Conservation (phyloP, 257 asterid species). For the Parsonsia alboflavescens region DNA sequence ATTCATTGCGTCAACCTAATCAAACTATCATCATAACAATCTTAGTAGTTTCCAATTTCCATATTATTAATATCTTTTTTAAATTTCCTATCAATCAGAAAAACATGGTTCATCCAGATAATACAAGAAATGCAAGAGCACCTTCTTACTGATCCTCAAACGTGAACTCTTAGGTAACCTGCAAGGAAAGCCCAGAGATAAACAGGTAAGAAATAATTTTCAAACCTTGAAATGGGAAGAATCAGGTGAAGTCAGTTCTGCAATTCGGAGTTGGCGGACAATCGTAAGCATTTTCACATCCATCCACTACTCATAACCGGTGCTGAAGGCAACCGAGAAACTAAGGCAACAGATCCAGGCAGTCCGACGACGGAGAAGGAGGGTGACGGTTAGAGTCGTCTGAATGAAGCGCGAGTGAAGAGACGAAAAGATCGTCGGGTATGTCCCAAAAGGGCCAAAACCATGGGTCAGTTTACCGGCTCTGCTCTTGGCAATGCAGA, state of each 20-base stretch:
- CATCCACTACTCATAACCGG: constrained; percentile 12
- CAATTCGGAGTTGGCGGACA: constrained; percentile 19
- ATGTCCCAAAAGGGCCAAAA: too few species aligned
- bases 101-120: neutral
- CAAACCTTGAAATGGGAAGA: constrained; percentile 43
- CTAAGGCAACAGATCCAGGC: neutral
- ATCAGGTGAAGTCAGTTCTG: constrained; percentile 24
- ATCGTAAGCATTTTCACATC: constrained; percentile 32
- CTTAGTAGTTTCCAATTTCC: neutral
- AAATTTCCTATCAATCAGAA: neutral
- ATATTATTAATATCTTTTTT: neutral
- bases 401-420: neutral
- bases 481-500: neutral
- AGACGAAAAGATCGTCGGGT: neutral
- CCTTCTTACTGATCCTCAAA: too few species aligned
- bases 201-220: neutral
- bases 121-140: too few species aligned
- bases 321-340: neutral
- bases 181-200: neutral
- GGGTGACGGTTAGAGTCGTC: neutral
- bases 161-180: too few species aligned
- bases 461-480: neutral
- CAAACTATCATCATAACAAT: neutral
- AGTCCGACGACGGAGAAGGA: neutral
- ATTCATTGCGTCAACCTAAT: neutral